Percentiles rank a stretch among this genome's conserved stretches.
phyloP scores from a whole-genome alignment of 2,329 filamentous ascomycete genomes.

The Zymoseptoria tritici region DNA sequence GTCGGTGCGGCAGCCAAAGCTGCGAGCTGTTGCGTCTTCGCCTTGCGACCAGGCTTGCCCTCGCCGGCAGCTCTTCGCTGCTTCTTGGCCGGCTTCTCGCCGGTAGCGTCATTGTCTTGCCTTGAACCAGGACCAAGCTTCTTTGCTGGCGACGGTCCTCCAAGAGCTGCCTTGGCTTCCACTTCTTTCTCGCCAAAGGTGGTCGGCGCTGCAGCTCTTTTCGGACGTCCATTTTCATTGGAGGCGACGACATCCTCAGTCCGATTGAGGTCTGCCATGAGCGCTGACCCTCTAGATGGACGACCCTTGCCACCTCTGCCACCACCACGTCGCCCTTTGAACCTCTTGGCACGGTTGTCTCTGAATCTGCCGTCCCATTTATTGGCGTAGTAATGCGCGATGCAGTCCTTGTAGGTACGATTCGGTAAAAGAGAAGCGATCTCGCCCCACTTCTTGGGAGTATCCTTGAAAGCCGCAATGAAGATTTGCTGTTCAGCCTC shows the following conservation, averaged over 20 bases:
- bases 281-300: conserved; percentile 44
- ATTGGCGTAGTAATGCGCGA: conserved; percentile 78
- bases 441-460: conserved; percentile 75
- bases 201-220: conserved; percentile 57
- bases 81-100: conserved; percentile 30
- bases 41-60: conserved; percentile 31
- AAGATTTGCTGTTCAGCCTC: conserved; percentile 63
- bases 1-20: conserved; percentile 23
- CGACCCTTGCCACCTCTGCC: conserved; percentile 43
- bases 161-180: conserved; percentile 55
- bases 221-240: conserved; percentile 39
- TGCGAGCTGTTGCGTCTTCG: conserved; percentile 36
- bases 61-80: conserved; percentile 26
- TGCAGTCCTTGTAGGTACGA: conserved; percentile 70
- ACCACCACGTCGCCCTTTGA: conserved; percentile 27
- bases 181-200: conserved; percentile 60
- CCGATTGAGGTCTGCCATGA: conserved; percentile 57
- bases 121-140: conserved; percentile 24
- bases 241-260: conserved; percentile 28
- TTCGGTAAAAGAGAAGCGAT: conserved; percentile 61
- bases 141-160: conserved; percentile 46
- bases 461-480: conserved; percentile 66
- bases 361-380: conserved; percentile 70
- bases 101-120: conserved; percentile 22
- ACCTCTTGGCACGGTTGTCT: conserved; percentile 57